Evolutionary conservation across 2,329 filamentous ascomycete genomes (phyloP).

Genomic region (Colletotrichum somersetense): DNA sequence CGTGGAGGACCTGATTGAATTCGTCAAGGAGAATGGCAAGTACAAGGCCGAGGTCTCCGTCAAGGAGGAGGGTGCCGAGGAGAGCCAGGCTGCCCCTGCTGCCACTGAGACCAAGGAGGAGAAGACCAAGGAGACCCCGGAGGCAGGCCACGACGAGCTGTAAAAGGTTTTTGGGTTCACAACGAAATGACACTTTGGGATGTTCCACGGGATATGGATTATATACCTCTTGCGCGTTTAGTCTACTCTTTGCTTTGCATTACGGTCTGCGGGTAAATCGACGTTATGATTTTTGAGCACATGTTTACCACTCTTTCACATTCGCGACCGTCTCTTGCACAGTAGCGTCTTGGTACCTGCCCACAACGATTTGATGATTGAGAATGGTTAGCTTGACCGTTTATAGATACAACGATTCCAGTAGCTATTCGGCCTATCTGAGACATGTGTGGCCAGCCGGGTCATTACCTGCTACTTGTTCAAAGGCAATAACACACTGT

Average conservation of each 20-base stretch:
- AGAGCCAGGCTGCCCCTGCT: constrained; percentile 64
- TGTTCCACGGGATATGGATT: constrained; percentile 39
- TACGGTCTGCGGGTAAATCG: constrained; percentile 40
- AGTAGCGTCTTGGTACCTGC: not conserved
- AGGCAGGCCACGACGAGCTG: constrained; percentile 79
- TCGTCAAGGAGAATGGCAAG: constrained; percentile 96
- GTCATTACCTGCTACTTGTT: not conserved
- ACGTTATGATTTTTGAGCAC: constrained; percentile 30
- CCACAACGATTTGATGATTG: not conserved
- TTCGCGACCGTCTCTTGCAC: not conserved
- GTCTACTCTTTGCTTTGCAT: constrained; percentile 38
- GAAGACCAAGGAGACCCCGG: constrained; percentile 58
- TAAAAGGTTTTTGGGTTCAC: constrained; percentile 60
- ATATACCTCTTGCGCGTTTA: constrained; percentile 45
- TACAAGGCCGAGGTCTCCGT: constrained; percentile 79
- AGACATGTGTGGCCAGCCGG: too few relatives aligned
- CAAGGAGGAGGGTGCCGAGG: constrained; percentile 66
- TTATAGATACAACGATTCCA: not conserved
- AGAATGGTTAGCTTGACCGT: not conserved
- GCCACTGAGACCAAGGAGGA: constrained; percentile 63
- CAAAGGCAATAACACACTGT: not conserved
- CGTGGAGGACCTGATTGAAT: constrained; percentile 89
- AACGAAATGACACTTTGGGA: constrained; percentile 40
- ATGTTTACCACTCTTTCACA: not conserved
- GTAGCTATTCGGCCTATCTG: too few relatives aligned